These are phyloP conservation scores for Paramecium sonneborni DNA, from an alignment of 73 alveolate genomes.

Conservation along the genomic window DNA sequence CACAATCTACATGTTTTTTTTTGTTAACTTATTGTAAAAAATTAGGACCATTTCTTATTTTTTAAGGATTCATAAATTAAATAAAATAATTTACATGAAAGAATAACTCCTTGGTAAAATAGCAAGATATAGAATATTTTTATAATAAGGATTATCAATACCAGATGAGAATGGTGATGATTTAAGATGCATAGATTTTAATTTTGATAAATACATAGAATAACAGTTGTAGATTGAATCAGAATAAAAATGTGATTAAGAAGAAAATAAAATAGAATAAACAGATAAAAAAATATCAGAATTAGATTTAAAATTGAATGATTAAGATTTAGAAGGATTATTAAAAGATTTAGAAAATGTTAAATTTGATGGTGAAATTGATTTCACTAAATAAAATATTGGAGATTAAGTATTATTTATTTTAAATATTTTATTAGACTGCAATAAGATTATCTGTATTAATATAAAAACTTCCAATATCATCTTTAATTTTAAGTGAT, in stretches of 20 bases:
- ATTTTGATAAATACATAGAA: background rate
- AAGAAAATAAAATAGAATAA: background rate
- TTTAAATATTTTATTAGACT: background rate
- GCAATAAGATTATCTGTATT: background rate
- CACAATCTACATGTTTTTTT: constrained; percentile 47
- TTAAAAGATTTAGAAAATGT: background rate
- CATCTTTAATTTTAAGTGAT: background rate
- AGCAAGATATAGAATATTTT: constrained; percentile 22
- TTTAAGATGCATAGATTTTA: background rate
- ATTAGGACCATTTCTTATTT: background rate
- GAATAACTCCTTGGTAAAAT: constrained; percentile 41
- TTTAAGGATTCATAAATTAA: constrained; percentile 26
- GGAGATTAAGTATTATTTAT: background rate
- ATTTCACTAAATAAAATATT: constrained; percentile 7
- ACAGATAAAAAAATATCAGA: background rate
- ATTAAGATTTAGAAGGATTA: constrained; percentile 9
- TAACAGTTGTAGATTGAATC: background rate
- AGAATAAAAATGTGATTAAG: background rate
- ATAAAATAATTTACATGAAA: background rate
- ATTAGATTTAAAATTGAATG: constrained; percentile 41
- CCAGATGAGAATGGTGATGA: constrained; percentile 52
- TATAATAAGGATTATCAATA: background rate
- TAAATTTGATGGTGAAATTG: background rate
- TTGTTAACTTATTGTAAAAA: background rate
- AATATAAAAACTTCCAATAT: constrained; percentile 13